A percentile compares a stretch with the other conserved stretches of the same genome.
Evolutionary conservation across 2,329 filamentous ascomycete genomes (phyloP).

Genomic region (Cytospora mali): DNA sequence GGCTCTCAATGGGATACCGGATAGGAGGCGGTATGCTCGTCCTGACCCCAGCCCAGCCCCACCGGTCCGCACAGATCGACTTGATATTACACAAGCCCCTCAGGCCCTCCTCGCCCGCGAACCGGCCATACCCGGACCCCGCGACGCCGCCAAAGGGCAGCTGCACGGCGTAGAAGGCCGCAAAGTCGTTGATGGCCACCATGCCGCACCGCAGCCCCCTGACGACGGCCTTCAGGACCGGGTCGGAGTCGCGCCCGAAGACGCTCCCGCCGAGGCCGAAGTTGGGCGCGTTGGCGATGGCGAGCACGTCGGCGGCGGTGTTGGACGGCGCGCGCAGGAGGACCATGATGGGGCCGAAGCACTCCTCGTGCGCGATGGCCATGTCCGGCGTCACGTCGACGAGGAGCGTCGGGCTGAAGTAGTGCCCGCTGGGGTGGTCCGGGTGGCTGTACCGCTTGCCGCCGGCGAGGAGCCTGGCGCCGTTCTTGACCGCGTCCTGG

Average conservation of each 20-base stretch:
- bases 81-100: conserved; percentile 85
- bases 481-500: conserved; percentile 72
- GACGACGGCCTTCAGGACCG: conserved; percentile 66
- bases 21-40: conserved; percentile 81
- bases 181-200: conserved; percentile 96
- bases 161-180: conserved; percentile 88
- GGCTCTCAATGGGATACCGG: conserved; percentile 76
- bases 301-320: conserved; percentile 64
- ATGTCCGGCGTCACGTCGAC: conserved; percentile 86
- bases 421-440: conserved; percentile 76
- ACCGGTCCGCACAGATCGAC: conserved; percentile 77
- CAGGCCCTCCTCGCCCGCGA: conserved; percentile 88
- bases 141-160: conserved; percentile 91
- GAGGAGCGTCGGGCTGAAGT: conserved; percentile 89
- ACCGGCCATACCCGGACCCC: conserved; percentile 89
- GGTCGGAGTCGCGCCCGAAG: conserved; percentile 69
- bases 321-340: conserved; percentile 74
- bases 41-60: conserved; percentile 60
- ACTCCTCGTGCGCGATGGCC: conserved; percentile 86
- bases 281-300: conserved; percentile 78
- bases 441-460: conserved; percentile 75
- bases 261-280: conserved; percentile 90
- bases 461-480: conserved; percentile 80
- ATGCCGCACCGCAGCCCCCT: conserved; percentile 77
- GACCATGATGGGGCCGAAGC: conserved; percentile 89